phyloP scores from a whole-genome alignment of 202 grass and related monocot genomes.

The Zizania palustris region DNA sequence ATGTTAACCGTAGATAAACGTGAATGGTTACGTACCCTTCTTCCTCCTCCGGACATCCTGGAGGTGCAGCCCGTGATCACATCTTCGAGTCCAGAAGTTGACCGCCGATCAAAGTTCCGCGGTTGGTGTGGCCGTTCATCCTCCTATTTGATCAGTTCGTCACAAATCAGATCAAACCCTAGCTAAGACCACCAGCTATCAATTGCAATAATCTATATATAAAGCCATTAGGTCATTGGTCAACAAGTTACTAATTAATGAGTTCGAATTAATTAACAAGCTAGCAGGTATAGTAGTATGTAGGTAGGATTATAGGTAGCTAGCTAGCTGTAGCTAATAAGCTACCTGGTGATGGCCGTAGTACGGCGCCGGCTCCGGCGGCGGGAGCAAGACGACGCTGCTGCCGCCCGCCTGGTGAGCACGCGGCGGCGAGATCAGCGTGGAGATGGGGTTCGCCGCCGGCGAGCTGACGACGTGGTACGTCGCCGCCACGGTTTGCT shows the following conservation, averaged over 20 bases:
- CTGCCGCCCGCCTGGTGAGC: slow-evolving; percentile 34
- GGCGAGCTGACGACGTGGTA: slow-evolving; percentile 60
- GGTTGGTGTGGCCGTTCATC: slow-evolving; percentile 49
- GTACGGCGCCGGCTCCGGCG: slow-evolving; percentile 24
- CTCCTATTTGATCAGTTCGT: slow-evolving; percentile 30
- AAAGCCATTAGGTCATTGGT: too few species aligned
- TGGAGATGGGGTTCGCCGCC: slow-evolving; percentile 39
- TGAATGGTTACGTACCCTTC: slow-evolving; percentile 36
- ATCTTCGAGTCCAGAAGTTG: slow-evolving; percentile 70
- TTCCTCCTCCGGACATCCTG: slow-evolving; percentile 56
- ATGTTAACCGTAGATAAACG: neutral
- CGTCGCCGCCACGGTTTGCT: slow-evolving; percentile 29
- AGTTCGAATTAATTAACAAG: too few species aligned
- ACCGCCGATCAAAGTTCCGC: slow-evolving; percentile 54
- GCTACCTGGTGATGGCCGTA: slow-evolving; percentile 36
- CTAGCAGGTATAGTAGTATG: too few species aligned
- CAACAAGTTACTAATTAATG: too few species aligned
- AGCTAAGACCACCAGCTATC: slow-evolving; percentile 3
- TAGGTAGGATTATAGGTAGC: too few species aligned
- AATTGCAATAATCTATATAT: neutral
- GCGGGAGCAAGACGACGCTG: slow-evolving; percentile 43
- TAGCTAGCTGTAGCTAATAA: too few species aligned
- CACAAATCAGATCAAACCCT: slow-evolving; percentile 13
- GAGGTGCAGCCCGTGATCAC: slow-evolving; percentile 77
- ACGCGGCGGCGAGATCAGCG: slow-evolving; percentile 45